Conservation (phyloP, 164 flowering plant genomes). For the Vitis amurensis region DNA sequence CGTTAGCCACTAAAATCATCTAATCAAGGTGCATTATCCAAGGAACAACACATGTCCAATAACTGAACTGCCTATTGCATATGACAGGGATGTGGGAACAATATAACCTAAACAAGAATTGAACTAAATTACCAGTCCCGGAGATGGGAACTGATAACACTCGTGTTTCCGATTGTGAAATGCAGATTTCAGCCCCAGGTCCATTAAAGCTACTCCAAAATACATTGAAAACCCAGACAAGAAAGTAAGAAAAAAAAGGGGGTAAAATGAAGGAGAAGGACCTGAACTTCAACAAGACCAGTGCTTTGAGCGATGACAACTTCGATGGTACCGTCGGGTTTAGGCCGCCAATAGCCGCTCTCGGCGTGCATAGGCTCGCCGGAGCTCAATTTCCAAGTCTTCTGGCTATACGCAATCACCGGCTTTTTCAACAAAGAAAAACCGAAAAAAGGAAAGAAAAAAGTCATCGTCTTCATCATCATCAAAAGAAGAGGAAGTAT, state of each 20-base stretch:
- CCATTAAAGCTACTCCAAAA: background rate
- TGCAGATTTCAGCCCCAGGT: no score
- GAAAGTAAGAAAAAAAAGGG: background rate
- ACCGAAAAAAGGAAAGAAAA: background rate
- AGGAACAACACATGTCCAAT: no score
- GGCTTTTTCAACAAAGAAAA: conserved; percentile 32
- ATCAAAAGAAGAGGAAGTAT: background rate
- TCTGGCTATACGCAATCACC: conserved; percentile 60
- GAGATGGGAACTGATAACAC: no score
- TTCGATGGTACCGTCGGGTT: conserved; percentile 65
- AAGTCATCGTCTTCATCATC: background rate
- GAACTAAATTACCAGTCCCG: no score
- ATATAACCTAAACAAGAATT: no score
- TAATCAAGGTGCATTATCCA: no score
- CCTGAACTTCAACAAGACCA: conserved; percentile 80
- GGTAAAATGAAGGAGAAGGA: conserved; percentile 12
- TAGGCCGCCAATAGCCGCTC: conserved; percentile 80
- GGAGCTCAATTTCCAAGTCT: conserved; percentile 69
- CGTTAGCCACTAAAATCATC: no score
- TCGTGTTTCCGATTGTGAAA: no score
- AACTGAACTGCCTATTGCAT: no score
- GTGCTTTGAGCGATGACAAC: conserved; percentile 83
- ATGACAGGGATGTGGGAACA: no score
- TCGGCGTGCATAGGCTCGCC: conserved; percentile 82
- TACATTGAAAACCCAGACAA: background rate